Percentiles rank a stretch among this genome's conserved stretches.
Evolutionary conservation across 805 yeast genomes (phyloP).

Genomic region (Barnettozyma wickerhamii): DNA sequence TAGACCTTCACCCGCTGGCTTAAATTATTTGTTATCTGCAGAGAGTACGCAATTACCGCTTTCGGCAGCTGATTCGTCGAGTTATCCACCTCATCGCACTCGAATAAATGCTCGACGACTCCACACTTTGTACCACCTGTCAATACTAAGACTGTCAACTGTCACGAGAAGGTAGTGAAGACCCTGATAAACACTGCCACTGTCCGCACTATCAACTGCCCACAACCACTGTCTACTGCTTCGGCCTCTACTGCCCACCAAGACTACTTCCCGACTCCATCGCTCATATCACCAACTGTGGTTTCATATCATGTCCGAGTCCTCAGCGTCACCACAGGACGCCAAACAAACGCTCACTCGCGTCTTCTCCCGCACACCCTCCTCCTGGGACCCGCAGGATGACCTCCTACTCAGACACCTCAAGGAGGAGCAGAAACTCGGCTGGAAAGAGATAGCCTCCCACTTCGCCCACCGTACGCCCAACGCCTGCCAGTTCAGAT

Average conservation of each 20-base stretch:
- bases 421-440: conserved; percentile 78
- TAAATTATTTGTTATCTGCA: no score
- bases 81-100: neutral
- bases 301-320: conserved; percentile 8
- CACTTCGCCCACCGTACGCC: conserved; percentile 80
- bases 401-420: conserved; percentile 67
- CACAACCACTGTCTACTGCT: no score
- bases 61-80: neutral
- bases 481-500: conserved; percentile 84
- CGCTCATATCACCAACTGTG: no score
- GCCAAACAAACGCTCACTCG: conserved; percentile 21
- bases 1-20: no score
- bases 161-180: no score
- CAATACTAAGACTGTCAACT: no score
- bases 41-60: neutral
- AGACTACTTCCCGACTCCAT: no score
- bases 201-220: no score
- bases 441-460: conserved; percentile 85
- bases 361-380: conserved; percentile 35
- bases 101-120: neutral
- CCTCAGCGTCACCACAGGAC: conserved; percentile 24
- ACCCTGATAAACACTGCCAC: no score
- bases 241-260: no score
- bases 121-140: no score
- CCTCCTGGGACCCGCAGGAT: conserved; percentile 78